Evolutionary conservation across 2,329 filamentous ascomycete genomes (phyloP).

Genomic region (Nigrospora sphaerica): DNA sequence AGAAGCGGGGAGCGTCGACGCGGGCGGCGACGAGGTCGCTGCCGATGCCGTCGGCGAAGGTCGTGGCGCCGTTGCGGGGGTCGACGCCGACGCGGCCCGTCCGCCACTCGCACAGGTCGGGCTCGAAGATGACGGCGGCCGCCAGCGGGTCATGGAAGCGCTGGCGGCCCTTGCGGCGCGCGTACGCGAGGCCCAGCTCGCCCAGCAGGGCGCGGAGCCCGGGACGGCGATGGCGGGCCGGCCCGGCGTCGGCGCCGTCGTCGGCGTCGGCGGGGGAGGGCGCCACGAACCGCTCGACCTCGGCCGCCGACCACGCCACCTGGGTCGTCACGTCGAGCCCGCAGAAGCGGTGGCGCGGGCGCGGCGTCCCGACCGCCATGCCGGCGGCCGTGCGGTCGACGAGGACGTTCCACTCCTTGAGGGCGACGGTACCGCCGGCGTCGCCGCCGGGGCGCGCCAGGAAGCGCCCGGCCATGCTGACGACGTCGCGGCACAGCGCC

Average conservation of each 20-base stretch:
- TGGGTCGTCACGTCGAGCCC: conserved; percentile 5
- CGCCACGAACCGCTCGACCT: neutral
- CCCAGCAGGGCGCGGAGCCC: neutral
- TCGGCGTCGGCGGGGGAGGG: too few relatives aligned
- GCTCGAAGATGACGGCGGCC: conserved; percentile 4
- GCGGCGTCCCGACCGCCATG: conserved; percentile 1
- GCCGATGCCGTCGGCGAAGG: neutral
- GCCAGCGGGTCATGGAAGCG: conserved; percentile 6
- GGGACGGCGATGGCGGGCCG: too few relatives aligned
- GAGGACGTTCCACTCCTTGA: conserved; percentile 4
- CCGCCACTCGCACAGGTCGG: conserved; percentile 3
- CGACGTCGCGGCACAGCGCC: neutral
- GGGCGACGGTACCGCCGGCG: neutral
- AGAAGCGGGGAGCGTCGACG: conserved; percentile 3
- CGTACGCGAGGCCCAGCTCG: neutral
- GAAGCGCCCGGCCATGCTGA: conserved; percentile 6
- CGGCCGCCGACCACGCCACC: neutral
- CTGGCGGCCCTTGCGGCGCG: neutral
- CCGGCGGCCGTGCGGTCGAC: conserved; percentile 4
- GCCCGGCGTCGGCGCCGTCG: neutral
- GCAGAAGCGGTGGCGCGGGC: conserved; percentile 3
- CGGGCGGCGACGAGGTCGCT: conserved; percentile 1
- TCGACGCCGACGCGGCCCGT: neutral
- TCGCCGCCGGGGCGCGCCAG: neutral
- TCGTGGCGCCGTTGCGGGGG: neutral